Evolutionary conservation across 2,329 filamentous ascomycete species (phyloP), one percentile per base, ranked within the genome.

Genomic region (Alternaria sp.): DNA sequence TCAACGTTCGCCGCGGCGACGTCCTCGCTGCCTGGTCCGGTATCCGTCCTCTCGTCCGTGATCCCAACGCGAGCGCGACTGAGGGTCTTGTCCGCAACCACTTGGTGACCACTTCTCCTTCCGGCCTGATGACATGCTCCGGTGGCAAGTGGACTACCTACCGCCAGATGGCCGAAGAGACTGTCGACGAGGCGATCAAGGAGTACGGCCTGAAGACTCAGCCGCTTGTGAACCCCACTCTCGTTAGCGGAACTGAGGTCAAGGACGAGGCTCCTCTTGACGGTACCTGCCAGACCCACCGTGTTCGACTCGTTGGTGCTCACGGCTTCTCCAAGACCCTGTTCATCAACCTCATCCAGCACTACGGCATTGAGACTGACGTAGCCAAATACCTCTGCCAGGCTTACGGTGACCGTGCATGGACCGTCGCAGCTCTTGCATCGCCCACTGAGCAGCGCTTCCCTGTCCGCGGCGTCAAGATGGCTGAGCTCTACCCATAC

Each of bases 121-220:
- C 91, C 7, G 93, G 93, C 11, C 86, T 96, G 19, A 82, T 97
- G 68, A 97, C 93, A 32, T 94, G 92, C 75, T 92, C 92, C 26
- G 93, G 93, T 70, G 93, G 93, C 51, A 96, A 97, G 82, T 96
- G 93, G 93, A 96, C 93, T 3, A 96, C 93, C 1, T 96, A 96
- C 82, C 90, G 93, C 60, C 92, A 96, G 80, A 96, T 97, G 93
- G 92, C 93, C 21, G 92, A 97, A 81, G 92, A 96, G 77, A 91
- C 91, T 47, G 92, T 97, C 46, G 92, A 96, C 73, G 90, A 91
- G 73, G 91, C 93, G 10, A 86, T 96, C 77, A 84, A 86, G 56
- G 84, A 87, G 62, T 95, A 93, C 80, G 81, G 83, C 9, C 85
- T 96, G 36, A 78, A 85, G 57, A 82, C 90, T 4, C 83, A 83